phyloP scores from a whole-genome alignment of 768 basidiomycete species.

The Xerocomus brunneocitrinus region DNA sequence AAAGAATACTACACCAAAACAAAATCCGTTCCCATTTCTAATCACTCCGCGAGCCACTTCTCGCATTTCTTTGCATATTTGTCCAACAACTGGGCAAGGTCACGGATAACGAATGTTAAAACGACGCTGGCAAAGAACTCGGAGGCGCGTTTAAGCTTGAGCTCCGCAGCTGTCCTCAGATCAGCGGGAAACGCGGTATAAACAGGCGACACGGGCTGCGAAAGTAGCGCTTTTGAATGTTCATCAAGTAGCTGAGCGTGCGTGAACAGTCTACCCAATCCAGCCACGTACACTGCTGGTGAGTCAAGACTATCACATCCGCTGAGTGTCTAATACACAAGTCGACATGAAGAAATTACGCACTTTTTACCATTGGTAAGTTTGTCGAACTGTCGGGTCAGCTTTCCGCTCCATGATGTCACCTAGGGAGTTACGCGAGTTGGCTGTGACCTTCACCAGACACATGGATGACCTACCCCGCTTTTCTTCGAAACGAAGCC shows the following conservation, averaged over 20 bases:
- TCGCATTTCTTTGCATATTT: constrained; percentile 94
- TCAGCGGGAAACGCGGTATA: constrained; percentile 70
- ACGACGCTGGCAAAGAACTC: constrained; percentile 90
- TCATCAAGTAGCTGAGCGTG: constrained; percentile 82
- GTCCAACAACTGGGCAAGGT: constrained; percentile 81
- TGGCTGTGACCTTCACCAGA: not conserved
- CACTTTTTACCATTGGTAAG: constrained; percentile 89
- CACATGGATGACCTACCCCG: constrained; percentile 38
- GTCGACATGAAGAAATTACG: constrained; percentile 23
- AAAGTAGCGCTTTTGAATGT: constrained; percentile 70
- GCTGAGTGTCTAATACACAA: constrained; percentile 10
- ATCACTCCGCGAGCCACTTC: constrained; percentile 83
- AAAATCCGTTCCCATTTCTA: constrained; percentile 18
- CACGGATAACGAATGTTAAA: constrained; percentile 84
- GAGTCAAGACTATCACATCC: constrained; percentile 68
- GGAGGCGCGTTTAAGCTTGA: constrained; percentile 74
- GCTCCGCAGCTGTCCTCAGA: constrained; percentile 59
- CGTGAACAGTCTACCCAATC: constrained; percentile 66
- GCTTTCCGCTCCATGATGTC: constrained; percentile 66
- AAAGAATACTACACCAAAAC: constrained; percentile 25
- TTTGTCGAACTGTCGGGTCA: constrained; percentile 74
- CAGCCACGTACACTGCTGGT: constrained; percentile 77
- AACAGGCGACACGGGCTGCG: constrained; percentile 62
- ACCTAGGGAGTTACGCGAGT: constrained; percentile 33
- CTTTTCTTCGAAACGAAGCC: constrained; percentile 81